These are phyloP conservation scores for Tylopilus rubrobrunneus DNA, from an alignment of 768 basidiomycete species.

Conservation along the genomic window DNA sequence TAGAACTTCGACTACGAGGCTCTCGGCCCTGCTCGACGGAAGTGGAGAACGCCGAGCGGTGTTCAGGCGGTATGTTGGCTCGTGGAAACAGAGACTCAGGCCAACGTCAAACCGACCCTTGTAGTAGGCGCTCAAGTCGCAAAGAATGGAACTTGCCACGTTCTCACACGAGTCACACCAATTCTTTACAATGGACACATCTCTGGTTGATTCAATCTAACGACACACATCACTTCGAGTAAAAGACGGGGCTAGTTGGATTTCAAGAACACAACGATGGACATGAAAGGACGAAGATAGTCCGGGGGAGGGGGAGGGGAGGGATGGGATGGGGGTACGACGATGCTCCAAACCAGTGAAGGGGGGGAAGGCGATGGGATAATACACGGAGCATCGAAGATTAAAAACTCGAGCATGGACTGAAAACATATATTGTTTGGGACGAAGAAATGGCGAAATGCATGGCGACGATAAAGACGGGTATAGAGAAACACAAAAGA, in stretches of 20 bases:
- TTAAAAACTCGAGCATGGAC: conserved; percentile 14
- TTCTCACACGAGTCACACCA: background rate
- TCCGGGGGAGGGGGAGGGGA: background rate
- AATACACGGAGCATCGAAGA: conserved; percentile 46
- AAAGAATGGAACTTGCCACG: background rate
- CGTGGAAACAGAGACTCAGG: background rate
- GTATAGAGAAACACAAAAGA: conserved; percentile 7
- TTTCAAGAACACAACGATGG: background rate
- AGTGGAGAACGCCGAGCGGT: conserved; percentile 26
- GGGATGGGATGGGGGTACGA: conserved; percentile 40
- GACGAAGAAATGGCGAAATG: conserved; percentile 5
- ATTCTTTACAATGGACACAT: background rate
- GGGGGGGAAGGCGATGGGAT: conserved; percentile 23
- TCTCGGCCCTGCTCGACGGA: conserved; percentile 25
- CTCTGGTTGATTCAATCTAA: conserved; percentile 1
- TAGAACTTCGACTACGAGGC: conserved; percentile 22
- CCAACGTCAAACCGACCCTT: background rate
- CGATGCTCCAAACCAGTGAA: conserved; percentile 52
- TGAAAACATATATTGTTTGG: conserved; percentile 2
- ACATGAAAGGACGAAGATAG: background rate
- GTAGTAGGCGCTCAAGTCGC: background rate
- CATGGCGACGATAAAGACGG: background rate
- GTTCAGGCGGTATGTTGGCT: conserved; percentile 22
- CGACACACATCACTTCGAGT: background rate
- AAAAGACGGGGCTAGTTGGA: conserved; percentile 1